A percentile compares a stretch with the other conserved stretches of the same genome.
Conservation (phyloP, 2,329 filamentous ascomycete genomes). For the Xylariales sp. region DNA sequence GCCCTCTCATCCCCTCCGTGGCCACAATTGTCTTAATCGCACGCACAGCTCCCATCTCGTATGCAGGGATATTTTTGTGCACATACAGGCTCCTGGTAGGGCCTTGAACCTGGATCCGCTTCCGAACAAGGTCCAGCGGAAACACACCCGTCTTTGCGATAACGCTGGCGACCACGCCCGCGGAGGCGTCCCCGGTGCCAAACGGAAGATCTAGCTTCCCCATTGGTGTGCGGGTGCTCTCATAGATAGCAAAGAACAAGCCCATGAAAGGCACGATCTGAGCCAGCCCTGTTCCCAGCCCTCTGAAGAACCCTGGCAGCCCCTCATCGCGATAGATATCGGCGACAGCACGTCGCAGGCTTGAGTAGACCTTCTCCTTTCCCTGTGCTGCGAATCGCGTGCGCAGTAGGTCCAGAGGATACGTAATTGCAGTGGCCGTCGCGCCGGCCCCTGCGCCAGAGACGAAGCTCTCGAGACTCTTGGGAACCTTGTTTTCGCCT, state of each 20-base stretch:
- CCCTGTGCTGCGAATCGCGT: conserved; percentile 98
- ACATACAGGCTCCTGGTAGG: conserved; percentile 77
- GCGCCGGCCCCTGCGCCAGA: conserved; percentile 81
- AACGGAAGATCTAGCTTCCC: conserved; percentile 55
- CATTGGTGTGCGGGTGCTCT: conserved; percentile 63
- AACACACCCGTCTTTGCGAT: conserved; percentile 87
- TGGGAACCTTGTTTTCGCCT: conserved; percentile 47
- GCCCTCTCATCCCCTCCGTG: conserved; percentile 70
- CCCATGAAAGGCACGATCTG: conserved; percentile 98
- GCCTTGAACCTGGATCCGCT: conserved; percentile 91
- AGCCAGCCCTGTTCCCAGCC: conserved; percentile 71
- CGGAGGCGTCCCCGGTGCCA: conserved; percentile 77
- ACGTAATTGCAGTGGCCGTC: conserved; percentile 76
- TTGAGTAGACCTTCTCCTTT: conserved; percentile 70
- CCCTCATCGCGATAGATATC: conserved; percentile 78
- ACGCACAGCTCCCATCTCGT: conserved; percentile 59
- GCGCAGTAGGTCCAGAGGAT: conserved; percentile 87
- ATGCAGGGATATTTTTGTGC: conserved; percentile 84
- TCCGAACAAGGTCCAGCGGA: conserved; percentile 86
- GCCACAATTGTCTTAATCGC: conserved; percentile 66
- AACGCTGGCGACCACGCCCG: conserved; percentile 75
- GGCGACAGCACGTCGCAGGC: conserved; percentile 61
- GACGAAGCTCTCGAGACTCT: conserved; percentile 73
- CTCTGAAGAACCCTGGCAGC: conserved; percentile 76
- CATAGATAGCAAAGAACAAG: conserved; percentile 88